A percentile compares a stretch with the other conserved stretches of the same genome.
These are phyloP conservation scores for Sarcodon aspratus DNA, from an alignment of 768 basidiomycete genomes.

Conservation along the genomic window DNA sequence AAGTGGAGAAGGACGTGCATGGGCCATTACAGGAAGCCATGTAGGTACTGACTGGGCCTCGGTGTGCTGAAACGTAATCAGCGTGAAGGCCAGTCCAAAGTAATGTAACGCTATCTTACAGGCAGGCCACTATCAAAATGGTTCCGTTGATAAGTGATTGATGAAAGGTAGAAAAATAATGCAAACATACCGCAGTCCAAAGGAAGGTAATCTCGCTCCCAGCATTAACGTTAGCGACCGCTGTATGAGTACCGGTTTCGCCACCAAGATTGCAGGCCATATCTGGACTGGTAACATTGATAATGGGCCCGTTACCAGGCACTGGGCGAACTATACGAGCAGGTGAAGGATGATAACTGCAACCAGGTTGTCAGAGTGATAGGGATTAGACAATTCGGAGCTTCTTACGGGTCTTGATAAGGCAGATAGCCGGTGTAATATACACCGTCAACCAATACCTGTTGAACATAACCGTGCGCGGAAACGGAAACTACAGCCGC, in stretches of 20 bases:
- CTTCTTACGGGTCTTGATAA: conserved; percentile 15
- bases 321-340: conserved; percentile 17
- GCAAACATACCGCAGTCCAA: conserved; percentile 29
- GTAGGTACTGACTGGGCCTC: conserved; percentile 39
- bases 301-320: conserved; percentile 18
- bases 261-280: conserved; percentile 34
- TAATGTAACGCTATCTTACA: conserved; percentile 3
- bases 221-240: conserved; percentile 25
- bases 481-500: conserved; percentile 6
- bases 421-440: conserved; percentile 15
- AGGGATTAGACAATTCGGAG: neutral
- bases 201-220: conserved; percentile 31
- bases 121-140: conserved; percentile 12
- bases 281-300: conserved; percentile 20
- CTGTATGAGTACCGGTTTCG: conserved; percentile 14
- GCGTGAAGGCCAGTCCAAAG: neutral
- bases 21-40: conserved; percentile 38
- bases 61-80: conserved; percentile 32
- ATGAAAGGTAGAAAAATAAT: neutral
- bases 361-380: neutral
- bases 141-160: neutral
- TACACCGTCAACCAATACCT: conserved; percentile 9
- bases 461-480: conserved; percentile 15
- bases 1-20: conserved; percentile 21
- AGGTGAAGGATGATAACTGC: conserved; percentile 2